phyloP scores from a whole-genome alignment of 306 rosid species.

The Fagus sylvatica region DNA sequence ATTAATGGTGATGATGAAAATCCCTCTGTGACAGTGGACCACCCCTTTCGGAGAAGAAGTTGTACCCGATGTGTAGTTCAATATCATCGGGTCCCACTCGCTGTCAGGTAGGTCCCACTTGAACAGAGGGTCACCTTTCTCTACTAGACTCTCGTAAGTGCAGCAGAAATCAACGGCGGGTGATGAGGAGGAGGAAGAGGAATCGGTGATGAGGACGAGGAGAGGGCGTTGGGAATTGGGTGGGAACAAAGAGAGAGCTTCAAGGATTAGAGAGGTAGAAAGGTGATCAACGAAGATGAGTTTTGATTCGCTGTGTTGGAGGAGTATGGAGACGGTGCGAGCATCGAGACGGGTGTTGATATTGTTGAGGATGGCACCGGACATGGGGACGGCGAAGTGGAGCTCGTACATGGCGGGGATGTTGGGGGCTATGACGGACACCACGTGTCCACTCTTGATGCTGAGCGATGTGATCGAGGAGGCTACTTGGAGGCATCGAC shows the following conservation, averaged over 20 bases:
- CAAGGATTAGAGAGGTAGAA: conserved; percentile 29
- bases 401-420: conserved; percentile 79
- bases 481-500: conserved; percentile 56
- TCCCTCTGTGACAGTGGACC: conserved; percentile 58
- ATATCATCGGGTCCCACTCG: conserved; percentile 62
- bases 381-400: conserved; percentile 74
- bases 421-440: conserved; percentile 69
- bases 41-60: conserved; percentile 79
- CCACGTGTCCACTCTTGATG: conserved; percentile 47
- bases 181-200: not conserved
- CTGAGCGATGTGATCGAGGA: conserved; percentile 53
- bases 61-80: conserved; percentile 71
- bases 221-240: conserved; percentile 20
- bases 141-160: conserved; percentile 40
- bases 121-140: conserved; percentile 44
- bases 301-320: conserved; percentile 55
- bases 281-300: conserved; percentile 55
- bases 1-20: conserved; percentile 31
- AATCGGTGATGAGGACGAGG: conserved; percentile 46
- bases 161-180: conserved; percentile 11
- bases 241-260: conserved; percentile 44
- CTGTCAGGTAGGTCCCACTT: conserved; percentile 38
- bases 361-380: conserved; percentile 62
- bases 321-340: conserved; percentile 48
- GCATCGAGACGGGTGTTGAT: conserved; percentile 75